Percentiles rank a stretch among this genome's conserved stretches.
Conservation (phyloP, 2,329 filamentous ascomycete genomes). For the Raffaelea arxii region DNA sequence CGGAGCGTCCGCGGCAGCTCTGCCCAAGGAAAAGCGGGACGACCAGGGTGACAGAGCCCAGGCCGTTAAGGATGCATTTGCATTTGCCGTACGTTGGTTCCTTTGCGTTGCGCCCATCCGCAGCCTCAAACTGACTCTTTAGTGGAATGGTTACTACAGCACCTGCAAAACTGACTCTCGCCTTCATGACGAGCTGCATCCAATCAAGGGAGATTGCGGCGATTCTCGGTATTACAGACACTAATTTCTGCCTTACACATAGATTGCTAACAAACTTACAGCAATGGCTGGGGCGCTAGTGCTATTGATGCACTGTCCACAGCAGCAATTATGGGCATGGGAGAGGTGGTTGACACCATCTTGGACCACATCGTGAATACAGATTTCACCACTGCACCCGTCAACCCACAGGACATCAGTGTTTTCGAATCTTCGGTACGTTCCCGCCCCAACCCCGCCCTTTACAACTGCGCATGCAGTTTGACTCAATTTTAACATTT, state of each 20-base stretch:
- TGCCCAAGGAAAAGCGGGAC: too few relatives aligned
- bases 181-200: neutral
- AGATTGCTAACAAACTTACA: constrained; percentile 24
- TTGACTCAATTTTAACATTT: too few relatives aligned
- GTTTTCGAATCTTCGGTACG: neutral
- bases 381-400: neutral
- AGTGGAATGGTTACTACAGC: neutral
- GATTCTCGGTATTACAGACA: too few relatives aligned
- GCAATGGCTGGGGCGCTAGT: constrained; percentile 19
- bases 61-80: neutral
- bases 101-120: too few relatives aligned
- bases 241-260: too few relatives aligned
- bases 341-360: neutral
- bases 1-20: too few relatives aligned
- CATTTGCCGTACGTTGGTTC: neutral
- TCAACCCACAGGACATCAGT: neutral
- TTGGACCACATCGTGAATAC: neutral
- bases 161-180: neutral
- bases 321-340: neutral
- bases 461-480: too few relatives aligned
- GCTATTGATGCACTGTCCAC: neutral
- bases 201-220: neutral
- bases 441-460: too few relatives aligned
- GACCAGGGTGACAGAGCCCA: neutral
- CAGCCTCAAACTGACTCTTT: neutral